Evolutionary conservation across 176 grass and related monocot genomes (phyloP).

Genomic region (Otatea glauca): DNA sequence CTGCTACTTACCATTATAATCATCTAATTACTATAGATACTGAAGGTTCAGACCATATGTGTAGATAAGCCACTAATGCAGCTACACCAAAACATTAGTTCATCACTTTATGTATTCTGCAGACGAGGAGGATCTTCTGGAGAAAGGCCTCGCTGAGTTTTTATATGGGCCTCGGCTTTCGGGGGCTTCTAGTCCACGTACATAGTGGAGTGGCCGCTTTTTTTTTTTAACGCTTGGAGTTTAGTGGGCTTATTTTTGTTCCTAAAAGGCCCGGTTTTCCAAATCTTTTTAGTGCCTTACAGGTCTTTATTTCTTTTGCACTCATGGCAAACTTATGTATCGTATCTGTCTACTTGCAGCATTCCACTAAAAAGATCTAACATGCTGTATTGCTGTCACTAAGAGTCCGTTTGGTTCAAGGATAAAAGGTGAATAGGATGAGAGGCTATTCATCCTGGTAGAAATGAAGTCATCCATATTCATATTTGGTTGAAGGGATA

Average conservation of each 20-base stretch:
- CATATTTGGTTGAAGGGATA: too few relatives aligned
- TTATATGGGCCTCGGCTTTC: background rate
- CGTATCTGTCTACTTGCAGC: background rate
- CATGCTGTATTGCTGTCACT: too few relatives aligned
- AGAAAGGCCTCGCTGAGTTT: background rate
- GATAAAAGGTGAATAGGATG: too few relatives aligned
- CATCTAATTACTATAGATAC: background rate
- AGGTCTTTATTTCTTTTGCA: background rate
- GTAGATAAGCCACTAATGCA: background rate
- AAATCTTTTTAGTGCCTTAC: background rate
- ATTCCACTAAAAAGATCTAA: background rate
- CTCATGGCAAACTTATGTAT: background rate
- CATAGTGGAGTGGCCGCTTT: background rate
- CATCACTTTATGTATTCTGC: background rate
- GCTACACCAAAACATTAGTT: background rate
- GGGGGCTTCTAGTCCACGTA: background rate
- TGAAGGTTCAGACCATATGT: background rate
- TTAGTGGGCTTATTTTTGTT: conserved; percentile 4
- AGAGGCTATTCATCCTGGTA: too few relatives aligned
- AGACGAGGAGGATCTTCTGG: conserved; percentile 1
- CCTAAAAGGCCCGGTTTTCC: background rate
- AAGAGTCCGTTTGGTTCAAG: too few relatives aligned
- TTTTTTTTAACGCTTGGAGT: background rate
- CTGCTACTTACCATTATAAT: background rate
- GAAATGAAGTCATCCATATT: too few relatives aligned